Evolutionary conservation across 2,329 filamentous ascomycete species (phyloP), one percentile per base, ranked within the genome.

Genomic region (Lecanoromycetidae sp.): DNA sequence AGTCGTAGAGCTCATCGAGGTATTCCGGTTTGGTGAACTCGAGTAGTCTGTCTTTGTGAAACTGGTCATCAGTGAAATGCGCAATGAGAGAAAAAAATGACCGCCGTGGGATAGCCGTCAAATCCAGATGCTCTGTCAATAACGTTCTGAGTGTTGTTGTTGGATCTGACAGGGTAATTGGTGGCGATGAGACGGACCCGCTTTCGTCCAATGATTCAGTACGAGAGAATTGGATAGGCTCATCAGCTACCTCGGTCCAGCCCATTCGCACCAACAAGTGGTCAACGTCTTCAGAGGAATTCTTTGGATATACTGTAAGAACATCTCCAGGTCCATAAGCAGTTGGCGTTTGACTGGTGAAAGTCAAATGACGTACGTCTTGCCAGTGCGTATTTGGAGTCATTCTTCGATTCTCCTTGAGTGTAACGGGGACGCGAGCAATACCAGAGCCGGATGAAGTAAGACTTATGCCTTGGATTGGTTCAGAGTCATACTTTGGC

Each of bases 1-100:
- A 98, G 65, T 98, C 90, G 67, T 86, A 96, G 47, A 94, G 81
- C 57, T 98, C 91, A 56, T 96, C 87, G 5, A 90, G 77, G 57
- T 82, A 85, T 37, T 83, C 75, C 0, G 86, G 79, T 57, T 83
- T 76, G 1, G 80, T 80, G 57, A 98, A 91, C 60, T 98, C 91
- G 7, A 82, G 64, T 0, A 98, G 75, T 2, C 90, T 79, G 52
- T 91, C 83, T 56, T 78, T 79, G 58, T 98, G 90, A 57, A 79
- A 78, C 2, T 69, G 61, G 57, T 93, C 76, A 0, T 69, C 65
- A 2, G 87, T 84, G 58, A 87, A 87, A 60, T 87, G 79, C 0
- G 82, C 77, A 46, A 95, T 77, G 17, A 79, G 73, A 10, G 82
- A 74, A 59, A 98, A 87, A 67, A 98, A 95, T 2, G 78, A 82